phyloP scores from a whole-genome alignment of 495 filamentous ascomycete species.

The Cudoniella acicularis region DNA sequence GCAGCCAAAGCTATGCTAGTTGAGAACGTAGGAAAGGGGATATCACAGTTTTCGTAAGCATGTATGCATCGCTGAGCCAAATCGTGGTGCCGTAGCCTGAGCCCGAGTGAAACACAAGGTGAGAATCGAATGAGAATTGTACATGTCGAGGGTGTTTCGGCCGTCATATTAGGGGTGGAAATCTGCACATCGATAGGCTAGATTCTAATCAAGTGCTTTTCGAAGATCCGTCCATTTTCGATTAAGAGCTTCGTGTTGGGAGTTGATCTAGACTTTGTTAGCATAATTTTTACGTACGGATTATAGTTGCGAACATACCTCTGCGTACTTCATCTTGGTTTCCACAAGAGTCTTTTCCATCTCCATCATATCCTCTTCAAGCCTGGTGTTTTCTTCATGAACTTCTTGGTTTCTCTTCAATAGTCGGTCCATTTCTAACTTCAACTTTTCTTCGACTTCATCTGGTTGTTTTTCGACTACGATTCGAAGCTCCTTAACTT shows the following conservation, averaged over 20 bases:
- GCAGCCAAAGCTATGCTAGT: background rate
- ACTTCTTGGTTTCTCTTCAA: slow-evolving; percentile 92
- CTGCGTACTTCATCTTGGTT: slow-evolving; percentile 91
- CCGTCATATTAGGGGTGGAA: background rate
- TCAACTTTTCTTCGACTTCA: slow-evolving; percentile 80
- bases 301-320: slow-evolving; percentile 58
- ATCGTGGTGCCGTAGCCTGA: slow-evolving; percentile 9
- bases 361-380: slow-evolving; percentile 88
- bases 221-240: slow-evolving; percentile 81
- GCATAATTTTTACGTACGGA: background rate
- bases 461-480: slow-evolving; percentile 86
- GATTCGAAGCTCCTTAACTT: slow-evolving; percentile 75
- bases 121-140: slow-evolving; percentile 5
- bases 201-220: slow-evolving; percentile 50
- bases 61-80: slow-evolving; percentile 19
- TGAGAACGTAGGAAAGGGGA: slow-evolving; percentile 11
- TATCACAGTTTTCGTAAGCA: slow-evolving; percentile 22
- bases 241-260: slow-evolving; percentile 69
- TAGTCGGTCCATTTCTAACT: slow-evolving; percentile 83
- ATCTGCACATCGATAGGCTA: background rate
- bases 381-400: slow-evolving; percentile 82
- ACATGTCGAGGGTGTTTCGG: slow-evolving; percentile 7
- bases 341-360: slow-evolving; percentile 93
- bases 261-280: slow-evolving; percentile 50
- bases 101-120: background rate